phyloP scores from a whole-genome alignment of 345 rosid genomes.

The Eucalyptus cloeziana region DNA sequence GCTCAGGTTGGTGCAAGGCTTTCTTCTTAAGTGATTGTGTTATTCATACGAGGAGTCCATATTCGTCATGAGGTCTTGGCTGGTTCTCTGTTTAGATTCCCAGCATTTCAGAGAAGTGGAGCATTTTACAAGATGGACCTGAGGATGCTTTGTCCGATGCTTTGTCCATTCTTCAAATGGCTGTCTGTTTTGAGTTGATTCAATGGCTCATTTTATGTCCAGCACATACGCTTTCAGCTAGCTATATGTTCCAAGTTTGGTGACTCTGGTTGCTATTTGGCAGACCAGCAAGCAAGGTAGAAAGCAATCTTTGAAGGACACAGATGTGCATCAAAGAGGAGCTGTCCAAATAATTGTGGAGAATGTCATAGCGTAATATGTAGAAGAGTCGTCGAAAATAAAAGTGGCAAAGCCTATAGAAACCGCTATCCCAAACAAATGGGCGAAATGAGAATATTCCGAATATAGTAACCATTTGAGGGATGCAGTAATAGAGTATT shows the following conservation, averaged over 20 bases:
- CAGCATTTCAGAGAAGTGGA: not conserved
- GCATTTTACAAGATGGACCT: not conserved
- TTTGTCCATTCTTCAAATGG: not conserved
- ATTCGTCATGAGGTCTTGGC: not conserved
- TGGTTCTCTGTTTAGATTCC: not conserved
- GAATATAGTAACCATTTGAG: not conserved
- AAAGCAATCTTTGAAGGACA: slow-evolving; percentile 12
- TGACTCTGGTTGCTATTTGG: slow-evolving; percentile 1
- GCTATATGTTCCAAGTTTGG: not conserved
- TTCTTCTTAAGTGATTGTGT: not conserved
- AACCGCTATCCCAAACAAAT: slow-evolving; percentile 5
- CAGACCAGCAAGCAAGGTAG: slow-evolving; percentile 31
- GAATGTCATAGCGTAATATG: slow-evolving; percentile 45
- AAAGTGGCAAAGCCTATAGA: slow-evolving; percentile 43
- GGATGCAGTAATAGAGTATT: slow-evolving; percentile 1
- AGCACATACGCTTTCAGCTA: not conserved
- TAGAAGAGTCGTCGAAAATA: slow-evolving; percentile 60
- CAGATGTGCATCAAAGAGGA: slow-evolving; percentile 8
- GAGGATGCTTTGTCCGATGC: not conserved
- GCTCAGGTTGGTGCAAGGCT: slow-evolving; percentile 20
- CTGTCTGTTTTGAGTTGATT: not conserved
- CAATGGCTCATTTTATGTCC: not conserved
- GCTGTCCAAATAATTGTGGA: slow-evolving; percentile 24
- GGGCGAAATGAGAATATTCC: slow-evolving; percentile 9
- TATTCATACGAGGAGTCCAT: not conserved